These are phyloP conservation scores for Phytophthora chlamydospora DNA, from an alignment of 352 stramenopile genomes.

Conservation along the genomic window DNA sequence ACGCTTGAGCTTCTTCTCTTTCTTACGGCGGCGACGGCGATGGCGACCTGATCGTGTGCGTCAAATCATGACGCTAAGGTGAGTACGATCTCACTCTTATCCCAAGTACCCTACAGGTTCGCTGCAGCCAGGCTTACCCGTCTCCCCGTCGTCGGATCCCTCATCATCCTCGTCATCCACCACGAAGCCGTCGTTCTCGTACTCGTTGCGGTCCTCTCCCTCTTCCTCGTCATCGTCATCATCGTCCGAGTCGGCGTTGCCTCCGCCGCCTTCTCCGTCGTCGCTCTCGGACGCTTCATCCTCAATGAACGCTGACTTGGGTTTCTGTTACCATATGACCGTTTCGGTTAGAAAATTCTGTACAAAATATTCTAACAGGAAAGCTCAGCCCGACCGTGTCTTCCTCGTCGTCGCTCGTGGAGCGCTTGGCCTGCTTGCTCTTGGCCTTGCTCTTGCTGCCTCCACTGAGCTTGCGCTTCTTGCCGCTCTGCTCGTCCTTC, in stretches of 20 bases:
- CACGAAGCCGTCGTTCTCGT: conserved; percentile 90
- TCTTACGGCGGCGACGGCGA: conserved; percentile 80
- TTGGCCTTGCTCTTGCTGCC: conserved; percentile 14
- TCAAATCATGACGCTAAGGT: conserved; percentile 14
- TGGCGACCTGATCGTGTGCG: conserved; percentile 46
- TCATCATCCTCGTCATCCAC: conserved; percentile 85
- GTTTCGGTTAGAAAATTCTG: conserved; percentile 6
- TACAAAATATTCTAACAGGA: conserved; percentile 10
- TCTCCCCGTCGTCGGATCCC: conserved; percentile 71
- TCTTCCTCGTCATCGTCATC: conserved; percentile 87
- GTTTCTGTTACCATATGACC: conserved; percentile 43
- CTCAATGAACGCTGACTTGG: conserved; percentile 89
- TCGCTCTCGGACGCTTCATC: conserved; percentile 90
- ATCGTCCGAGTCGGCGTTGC: conserved; percentile 59
- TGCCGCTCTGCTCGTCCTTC: conserved; percentile 44
- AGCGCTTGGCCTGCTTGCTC: conserved; percentile 70
- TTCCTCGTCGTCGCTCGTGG: conserved; percentile 65
- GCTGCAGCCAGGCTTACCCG: conserved; percentile 41
- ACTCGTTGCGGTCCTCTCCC: conserved; percentile 87
- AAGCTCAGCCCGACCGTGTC: conserved; percentile 42
- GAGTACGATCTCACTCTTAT: conserved; percentile 9
- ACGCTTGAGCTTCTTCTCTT: conserved; percentile 88
- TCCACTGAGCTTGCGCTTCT: conserved; percentile 76
- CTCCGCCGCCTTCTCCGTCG: conserved; percentile 57
- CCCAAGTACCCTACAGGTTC: neutral